Base-by-base conservation (phyloP, 1,284 basidiomycete species). In the Anthracocystis setariae region DNA sequence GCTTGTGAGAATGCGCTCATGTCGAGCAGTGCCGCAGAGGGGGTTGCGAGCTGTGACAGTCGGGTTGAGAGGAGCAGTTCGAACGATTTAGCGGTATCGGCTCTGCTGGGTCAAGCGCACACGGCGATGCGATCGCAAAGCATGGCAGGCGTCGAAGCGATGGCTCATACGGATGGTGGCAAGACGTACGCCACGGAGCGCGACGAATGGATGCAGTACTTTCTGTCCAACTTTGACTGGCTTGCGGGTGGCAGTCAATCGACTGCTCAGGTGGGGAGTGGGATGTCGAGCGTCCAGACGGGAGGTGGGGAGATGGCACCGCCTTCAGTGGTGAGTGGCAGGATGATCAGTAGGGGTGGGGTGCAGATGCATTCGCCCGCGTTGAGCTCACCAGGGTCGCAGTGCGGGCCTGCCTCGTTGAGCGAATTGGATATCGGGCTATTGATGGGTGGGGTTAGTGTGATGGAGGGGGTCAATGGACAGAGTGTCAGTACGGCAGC, bases 161-260 rank as follows among this genome's bases (percentile, higher is more conserved):
- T 40, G 3, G n/a, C 38, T 21, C 44, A 20, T 5, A 25, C 37
- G 7, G 57, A 56, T n/a, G 53, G 53, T 44, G 53, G 48, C 37
- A 54, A 43, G 35, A 49, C 44, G 42, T 60, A 48, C 27, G 57
- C 57, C 5, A 40, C 54, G 45, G 67, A 64, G 15, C 60, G 68
- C 25, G 68, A 71, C 39, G 69, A 72, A 50, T 72, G 69, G 69
- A 72, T 72, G 69, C 59, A 67, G 35, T 65, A 72, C 55, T 72
- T 67, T 33, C 39, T 72, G 24, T 67, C 63, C 40, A 65, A 64
- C 44, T 72, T 72, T 48, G 69, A 72, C 55, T 72, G 69, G 69
- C 60, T 72, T 20, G 42, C 59, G 33, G 54, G 51, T 21, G 54
- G 47, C 17, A 55, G 50, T 7, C 43, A 51, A 10, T 47, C 61